These are phyloP conservation scores for Pichia gijzeniarum DNA, from an alignment of 805 yeast species.

Conservation along the genomic window DNA sequence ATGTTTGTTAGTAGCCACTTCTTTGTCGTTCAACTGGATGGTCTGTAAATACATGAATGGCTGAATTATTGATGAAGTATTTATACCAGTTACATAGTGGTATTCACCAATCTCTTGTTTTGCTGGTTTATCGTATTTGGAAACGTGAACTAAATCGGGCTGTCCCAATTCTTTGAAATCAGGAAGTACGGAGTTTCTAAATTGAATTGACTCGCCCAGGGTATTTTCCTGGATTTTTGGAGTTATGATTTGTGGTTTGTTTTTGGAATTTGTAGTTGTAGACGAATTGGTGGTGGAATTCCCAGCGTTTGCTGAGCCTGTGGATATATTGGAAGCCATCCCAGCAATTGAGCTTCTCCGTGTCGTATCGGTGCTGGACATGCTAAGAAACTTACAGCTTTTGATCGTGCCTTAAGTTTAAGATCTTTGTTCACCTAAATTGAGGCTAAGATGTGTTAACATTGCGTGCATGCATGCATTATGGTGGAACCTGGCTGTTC, in stretches of 20 bases:
- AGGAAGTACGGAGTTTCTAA: slow-evolving; percentile 39
- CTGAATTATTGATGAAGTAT: slow-evolving; percentile 45
- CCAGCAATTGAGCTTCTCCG: slow-evolving; percentile 8
- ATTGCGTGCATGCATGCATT: no score
- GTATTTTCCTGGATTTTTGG: slow-evolving; percentile 40
- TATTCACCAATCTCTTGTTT: slow-evolving; percentile 47
- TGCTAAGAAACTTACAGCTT: no score
- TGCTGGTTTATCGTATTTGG: slow-evolving; percentile 37
- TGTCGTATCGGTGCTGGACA: slow-evolving; percentile 6
- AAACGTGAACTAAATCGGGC: slow-evolving; percentile 60
- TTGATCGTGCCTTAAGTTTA: no score
- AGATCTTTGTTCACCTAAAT: no score
- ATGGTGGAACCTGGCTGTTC: no score
- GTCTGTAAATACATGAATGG: slow-evolving; percentile 53
- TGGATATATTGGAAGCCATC: slow-evolving; percentile 1
- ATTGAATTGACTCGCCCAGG: slow-evolving; percentile 45
- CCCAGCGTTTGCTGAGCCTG: neutral
- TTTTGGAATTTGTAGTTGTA: slow-evolving; percentile 10
- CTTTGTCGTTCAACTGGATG: slow-evolving; percentile 31
- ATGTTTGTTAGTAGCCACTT: slow-evolving; percentile 24
- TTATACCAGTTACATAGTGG: slow-evolving; percentile 49
- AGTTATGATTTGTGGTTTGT: slow-evolving; percentile 18
- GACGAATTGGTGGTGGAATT: neutral
- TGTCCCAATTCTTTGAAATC: slow-evolving; percentile 59
- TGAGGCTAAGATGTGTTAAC: no score